Evolutionary conservation across 2,329 filamentous ascomycete species (phyloP), one percentile per base, ranked within the genome.

Genomic region (Ustilaginoidea virens): DNA sequence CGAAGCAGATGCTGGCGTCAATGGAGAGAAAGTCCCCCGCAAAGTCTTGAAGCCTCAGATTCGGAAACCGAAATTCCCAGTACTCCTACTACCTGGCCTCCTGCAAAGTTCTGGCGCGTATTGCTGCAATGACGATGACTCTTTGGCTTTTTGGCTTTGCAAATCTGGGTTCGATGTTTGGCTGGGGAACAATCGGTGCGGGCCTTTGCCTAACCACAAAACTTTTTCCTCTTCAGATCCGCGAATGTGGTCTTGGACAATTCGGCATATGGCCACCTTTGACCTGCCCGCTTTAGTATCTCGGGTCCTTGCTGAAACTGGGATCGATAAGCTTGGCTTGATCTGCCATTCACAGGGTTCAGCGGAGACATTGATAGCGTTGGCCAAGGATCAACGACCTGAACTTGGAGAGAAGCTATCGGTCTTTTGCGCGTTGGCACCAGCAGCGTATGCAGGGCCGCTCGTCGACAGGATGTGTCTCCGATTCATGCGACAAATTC

Each of bases 221-320:
- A 54, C 75, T 14, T 66, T 94, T 22, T 55, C 69, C 2, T 74
- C 79, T 39, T 58, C 59, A 3, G 87, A 96, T 45, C 86, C 87
- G 2, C 70, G 85, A 17, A 92, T 94, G 81, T 94, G 87, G 87
- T 74, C 76, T 23, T 96, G 87, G 87, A 92, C 92, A 39, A 92
- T 94, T 31, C 72, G 81, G 0, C 82, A 93, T 45, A 92, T 94
- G 80, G 87, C 85, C 4, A 76, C 86, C 1, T 72, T 92, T 46
- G 87, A 96, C 47, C 64, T 96, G 3, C 68, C 86, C 0, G 85
- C 86, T 0, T 63, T 94, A 19, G 68, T 80, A 2, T 81, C 78
- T 0, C 73, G 81, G 5, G 81, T 94, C 1, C 63, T 93, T 2
- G 66, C 64, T 22, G 79, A 92, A 53, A 94, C 86, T 0, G 76